Evolutionary conservation across 257 asterid genomes (phyloP).

Genomic region (Verbascum thapsus): DNA sequence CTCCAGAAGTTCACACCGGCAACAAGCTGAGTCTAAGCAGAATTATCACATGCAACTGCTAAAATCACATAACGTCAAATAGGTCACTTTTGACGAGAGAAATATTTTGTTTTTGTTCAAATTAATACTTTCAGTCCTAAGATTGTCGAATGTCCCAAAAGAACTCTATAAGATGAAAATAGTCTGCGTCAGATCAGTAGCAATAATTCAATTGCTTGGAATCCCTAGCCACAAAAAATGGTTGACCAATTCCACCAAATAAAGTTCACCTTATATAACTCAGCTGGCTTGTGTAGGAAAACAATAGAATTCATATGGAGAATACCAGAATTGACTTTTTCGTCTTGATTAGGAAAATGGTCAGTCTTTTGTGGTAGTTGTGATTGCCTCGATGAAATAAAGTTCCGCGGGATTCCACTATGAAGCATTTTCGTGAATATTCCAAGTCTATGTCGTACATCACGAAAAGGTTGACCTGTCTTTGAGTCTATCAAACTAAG

Average conservation of each 20-base stretch:
- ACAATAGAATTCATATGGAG: slow-evolving; percentile 26
- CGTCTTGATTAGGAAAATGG: slow-evolving; percentile 39
- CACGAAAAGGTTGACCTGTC: slow-evolving; percentile 70
- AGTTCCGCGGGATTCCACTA: slow-evolving; percentile 77
- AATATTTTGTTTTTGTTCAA: background rate
- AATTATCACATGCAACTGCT: slow-evolving; percentile 14
- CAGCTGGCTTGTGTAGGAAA: slow-evolving; percentile 24
- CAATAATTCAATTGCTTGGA: slow-evolving; percentile 1
- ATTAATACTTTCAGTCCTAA: slow-evolving; percentile 11
- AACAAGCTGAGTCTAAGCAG: slow-evolving; percentile 17
- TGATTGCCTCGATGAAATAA: slow-evolving; percentile 53
- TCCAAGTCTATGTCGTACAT: slow-evolving; percentile 70
- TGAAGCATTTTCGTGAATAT: slow-evolving; percentile 84
- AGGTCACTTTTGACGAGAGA: slow-evolving; percentile 8
- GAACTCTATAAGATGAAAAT: background rate
- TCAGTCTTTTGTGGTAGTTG: slow-evolving; percentile 40
- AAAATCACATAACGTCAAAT: slow-evolving; percentile 13
- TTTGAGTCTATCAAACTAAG: slow-evolving; percentile 79
- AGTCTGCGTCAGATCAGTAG: background rate
- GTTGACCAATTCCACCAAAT: slow-evolving; percentile 4
- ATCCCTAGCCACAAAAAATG: background rate
- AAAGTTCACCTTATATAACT: slow-evolving; percentile 11
- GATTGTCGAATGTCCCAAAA: slow-evolving; percentile 9
- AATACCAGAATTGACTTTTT: slow-evolving; percentile 57
- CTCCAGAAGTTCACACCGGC: slow-evolving; percentile 22